Percentiles rank a stretch among this genome's conserved stretches.
Conservation (phyloP, 805 yeast genomes). For the Candida andamanensis region DNA sequence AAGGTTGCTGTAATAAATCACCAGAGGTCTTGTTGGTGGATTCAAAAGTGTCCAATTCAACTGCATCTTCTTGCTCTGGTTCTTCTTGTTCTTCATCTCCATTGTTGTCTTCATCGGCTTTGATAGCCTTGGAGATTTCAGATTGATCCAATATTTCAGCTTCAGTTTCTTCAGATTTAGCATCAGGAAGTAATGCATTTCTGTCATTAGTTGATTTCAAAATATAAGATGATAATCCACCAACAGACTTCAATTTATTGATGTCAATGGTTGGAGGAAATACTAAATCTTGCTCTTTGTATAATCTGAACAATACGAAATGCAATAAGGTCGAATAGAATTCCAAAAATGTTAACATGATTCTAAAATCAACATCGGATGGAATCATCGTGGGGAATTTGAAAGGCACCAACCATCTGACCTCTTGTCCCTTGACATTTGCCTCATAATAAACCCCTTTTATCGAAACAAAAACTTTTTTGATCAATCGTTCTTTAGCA, state of each 20-base stretch:
- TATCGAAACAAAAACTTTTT: slow-evolving; percentile 91
- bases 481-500: slow-evolving; percentile 74
- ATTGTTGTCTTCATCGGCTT: slow-evolving; percentile 32
- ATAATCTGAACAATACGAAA: slow-evolving; percentile 79
- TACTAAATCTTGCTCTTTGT: slow-evolving; percentile 76
- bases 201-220: slow-evolving; percentile 49
- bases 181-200: slow-evolving; percentile 34
- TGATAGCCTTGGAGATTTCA: slow-evolving; percentile 48
- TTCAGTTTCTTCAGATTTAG: slow-evolving; percentile 15
- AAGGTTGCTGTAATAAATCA: slow-evolving; percentile 69
- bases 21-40: slow-evolving; percentile 55
- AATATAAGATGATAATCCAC: slow-evolving; percentile 82
- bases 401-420: slow-evolving; percentile 95
- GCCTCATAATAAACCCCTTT: slow-evolving; percentile 98
- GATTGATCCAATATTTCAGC: slow-evolving; percentile 35
- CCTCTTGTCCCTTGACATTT: slow-evolving; percentile 80
- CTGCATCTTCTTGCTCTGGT: slow-evolving; percentile 17
- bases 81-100: slow-evolving; percentile 12
- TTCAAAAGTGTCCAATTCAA: slow-evolving; percentile 67
- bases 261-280: slow-evolving; percentile 86
- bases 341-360: slow-evolving; percentile 95
- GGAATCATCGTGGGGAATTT: slow-evolving; percentile 96
- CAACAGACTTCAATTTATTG: slow-evolving; percentile 73
- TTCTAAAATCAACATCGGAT: slow-evolving; percentile 87
- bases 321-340: slow-evolving; percentile 90